A percentile compares a stretch with the other conserved stretches of the same genome.
phyloP scores from a whole-genome alignment of 164 flowering plant species.

The Piper longum region DNA sequence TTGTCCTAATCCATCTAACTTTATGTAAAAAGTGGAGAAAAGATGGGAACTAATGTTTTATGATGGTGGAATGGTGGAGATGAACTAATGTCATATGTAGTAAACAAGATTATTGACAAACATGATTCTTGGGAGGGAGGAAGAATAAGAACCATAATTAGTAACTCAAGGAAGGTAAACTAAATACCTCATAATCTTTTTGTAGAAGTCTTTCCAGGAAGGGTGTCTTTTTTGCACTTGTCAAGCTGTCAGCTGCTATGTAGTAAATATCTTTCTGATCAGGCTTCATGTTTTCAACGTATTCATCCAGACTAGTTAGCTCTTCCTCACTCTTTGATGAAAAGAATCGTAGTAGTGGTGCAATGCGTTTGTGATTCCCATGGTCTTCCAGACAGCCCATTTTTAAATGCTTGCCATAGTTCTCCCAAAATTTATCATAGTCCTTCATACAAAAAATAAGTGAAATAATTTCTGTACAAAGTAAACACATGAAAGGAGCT shows the following conservation, averaged over 20 bases:
- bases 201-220: constrained; percentile 72
- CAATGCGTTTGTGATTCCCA: constrained; percentile 84
- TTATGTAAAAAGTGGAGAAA: too few species aligned
- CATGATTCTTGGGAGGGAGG: too few species aligned
- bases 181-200: constrained; percentile 70
- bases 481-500: background rate
- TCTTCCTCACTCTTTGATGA: constrained; percentile 81
- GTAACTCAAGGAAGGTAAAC: background rate
- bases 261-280: constrained; percentile 89
- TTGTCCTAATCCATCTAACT: too few species aligned
- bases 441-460: constrained; percentile 33
- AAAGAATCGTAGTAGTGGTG: constrained; percentile 81
- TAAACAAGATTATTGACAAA: too few species aligned
- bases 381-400: constrained; percentile 90
- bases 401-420: constrained; percentile 73
- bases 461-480: background rate
- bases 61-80: too few species aligned
- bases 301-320: constrained; percentile 87
- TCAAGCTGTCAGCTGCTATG: constrained; percentile 74
- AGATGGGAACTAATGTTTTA: background rate
- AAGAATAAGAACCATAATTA: background rate
- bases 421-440: constrained; percentile 90
- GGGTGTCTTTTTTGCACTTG: constrained; percentile 79
- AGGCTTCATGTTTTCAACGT: constrained; percentile 86
- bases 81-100: too few species aligned